Conservation (phyloP, 2,329 filamentous ascomycete species). For the Penicillium sp. region DNA sequence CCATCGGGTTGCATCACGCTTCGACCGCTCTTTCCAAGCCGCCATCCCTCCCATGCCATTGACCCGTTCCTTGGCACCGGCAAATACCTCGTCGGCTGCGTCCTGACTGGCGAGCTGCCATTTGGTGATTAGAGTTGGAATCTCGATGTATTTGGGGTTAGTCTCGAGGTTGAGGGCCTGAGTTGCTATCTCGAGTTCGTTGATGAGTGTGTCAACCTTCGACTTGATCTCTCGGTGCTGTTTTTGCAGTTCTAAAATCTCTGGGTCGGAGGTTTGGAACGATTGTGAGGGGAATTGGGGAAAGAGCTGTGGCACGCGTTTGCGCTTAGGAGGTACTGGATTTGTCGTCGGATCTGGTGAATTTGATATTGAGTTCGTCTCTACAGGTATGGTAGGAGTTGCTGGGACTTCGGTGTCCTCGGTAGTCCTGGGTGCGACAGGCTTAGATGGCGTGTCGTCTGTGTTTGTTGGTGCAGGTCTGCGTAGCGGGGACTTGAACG, state of each 20-base stretch:
- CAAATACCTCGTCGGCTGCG: conserved; percentile 69
- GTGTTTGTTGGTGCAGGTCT: conserved; percentile 34
- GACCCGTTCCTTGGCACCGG: conserved; percentile 59
- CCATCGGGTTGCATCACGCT: conserved; percentile 46
- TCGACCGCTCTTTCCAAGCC: conserved; percentile 55
- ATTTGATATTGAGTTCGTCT: background rate
- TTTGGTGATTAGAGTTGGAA: conserved; percentile 56
- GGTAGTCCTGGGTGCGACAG: background rate
- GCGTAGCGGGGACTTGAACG: conserved; percentile 70
- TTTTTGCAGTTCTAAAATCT: conserved; percentile 38
- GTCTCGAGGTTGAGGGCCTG: conserved; percentile 56
- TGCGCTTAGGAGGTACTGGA: conserved; percentile 1
- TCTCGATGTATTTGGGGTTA: conserved; percentile 52
- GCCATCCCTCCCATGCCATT: conserved; percentile 63
- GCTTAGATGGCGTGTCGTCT: conserved; percentile 13
- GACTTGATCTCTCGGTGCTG: conserved; percentile 36
- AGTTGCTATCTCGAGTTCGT: conserved; percentile 51
- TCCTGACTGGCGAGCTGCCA: conserved; percentile 62
- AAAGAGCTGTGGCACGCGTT: conserved; percentile 10
- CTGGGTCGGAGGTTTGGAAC: conserved; percentile 23
- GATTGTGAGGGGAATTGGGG: conserved; percentile 13
- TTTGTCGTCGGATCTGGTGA: conserved; percentile 5
- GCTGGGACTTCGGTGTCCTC: background rate
- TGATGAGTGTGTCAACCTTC: conserved; percentile 32
- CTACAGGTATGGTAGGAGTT: background rate